Evolutionary conservation across 1,284 basidiomycete genomes (phyloP).

Genomic region (Omphalotus olearius): DNA sequence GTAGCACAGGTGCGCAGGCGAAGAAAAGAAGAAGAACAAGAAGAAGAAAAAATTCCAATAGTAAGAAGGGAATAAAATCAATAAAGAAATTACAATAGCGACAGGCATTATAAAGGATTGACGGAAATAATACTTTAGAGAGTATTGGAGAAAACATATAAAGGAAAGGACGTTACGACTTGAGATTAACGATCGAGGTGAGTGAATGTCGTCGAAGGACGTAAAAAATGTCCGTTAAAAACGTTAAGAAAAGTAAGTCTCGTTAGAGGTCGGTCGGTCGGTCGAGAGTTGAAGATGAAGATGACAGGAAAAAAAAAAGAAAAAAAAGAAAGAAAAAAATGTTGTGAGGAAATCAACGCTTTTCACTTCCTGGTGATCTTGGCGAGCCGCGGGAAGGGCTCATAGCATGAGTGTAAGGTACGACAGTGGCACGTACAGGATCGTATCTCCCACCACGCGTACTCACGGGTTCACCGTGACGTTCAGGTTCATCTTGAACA

Average conservation of each 20-base stretch:
- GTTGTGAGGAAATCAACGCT: not conserved
- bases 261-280: not conserved
- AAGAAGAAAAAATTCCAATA: not conserved
- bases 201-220: constrained; percentile 10
- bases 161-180: not conserved
- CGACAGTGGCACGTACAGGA: constrained; percentile 39
- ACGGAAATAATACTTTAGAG: not conserved
- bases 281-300: too few species aligned
- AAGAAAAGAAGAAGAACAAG: too few species aligned
- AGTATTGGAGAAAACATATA: not conserved
- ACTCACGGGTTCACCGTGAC: not conserved
- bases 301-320: too few species aligned
- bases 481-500: not conserved
- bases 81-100: not conserved
- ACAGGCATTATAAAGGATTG: constrained; percentile 1
- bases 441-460: constrained; percentile 40
- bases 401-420: constrained; percentile 12
- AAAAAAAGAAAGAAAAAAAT: too few species aligned
- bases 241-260: constrained; percentile 2
- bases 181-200: not conserved
- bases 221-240: constrained; percentile 12
- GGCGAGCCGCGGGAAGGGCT: not conserved
- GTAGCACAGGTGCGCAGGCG: not conserved
- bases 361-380: not conserved
- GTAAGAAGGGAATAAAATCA: not conserved